These are phyloP conservation scores for Septoria linicola DNA, from an alignment of 2,329 filamentous ascomycete genomes.

Conservation along the genomic window DNA sequence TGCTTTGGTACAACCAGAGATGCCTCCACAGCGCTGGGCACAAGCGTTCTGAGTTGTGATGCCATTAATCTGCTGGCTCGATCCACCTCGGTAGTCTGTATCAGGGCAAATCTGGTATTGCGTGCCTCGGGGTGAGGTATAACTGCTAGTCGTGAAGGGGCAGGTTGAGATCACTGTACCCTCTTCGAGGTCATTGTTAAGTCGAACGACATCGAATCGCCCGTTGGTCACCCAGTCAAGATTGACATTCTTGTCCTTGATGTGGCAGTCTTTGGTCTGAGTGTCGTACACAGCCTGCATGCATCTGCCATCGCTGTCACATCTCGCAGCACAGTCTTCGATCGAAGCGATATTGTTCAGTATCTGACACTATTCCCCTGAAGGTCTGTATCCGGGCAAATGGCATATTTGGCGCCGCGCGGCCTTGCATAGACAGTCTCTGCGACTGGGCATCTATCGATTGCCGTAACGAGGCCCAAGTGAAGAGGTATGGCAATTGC, in stretches of 20 bases:
- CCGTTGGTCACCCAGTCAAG: constrained; percentile 4
- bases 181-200: not conserved
- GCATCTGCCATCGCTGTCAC: constrained; percentile 1
- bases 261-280: constrained; percentile 10
- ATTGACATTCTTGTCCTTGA: constrained; percentile 14
- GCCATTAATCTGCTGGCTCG: not conserved
- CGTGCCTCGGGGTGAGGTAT: constrained; percentile 4
- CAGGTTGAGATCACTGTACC: constrained; percentile 8
- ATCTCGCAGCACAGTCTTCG: constrained; percentile 5
- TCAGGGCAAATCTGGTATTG: constrained; percentile 8
- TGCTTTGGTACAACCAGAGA: constrained; percentile 12
- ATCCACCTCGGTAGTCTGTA: constrained; percentile 2
- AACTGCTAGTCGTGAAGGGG: constrained; percentile 5
- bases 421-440: not conserved
- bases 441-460: too few species aligned
- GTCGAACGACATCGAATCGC: constrained; percentile 6
- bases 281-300: constrained; percentile 16
- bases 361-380: not conserved
- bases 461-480: not conserved
- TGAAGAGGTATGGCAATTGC: not conserved
- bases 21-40: constrained; percentile 6
- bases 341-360: constrained; percentile 1
- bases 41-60: constrained; percentile 2
- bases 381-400: not conserved
- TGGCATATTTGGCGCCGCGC: constrained; percentile 4